Evolutionary conservation across 441 rosid species (phyloP).

Genomic region (Arabidopsis lyrata): DNA sequence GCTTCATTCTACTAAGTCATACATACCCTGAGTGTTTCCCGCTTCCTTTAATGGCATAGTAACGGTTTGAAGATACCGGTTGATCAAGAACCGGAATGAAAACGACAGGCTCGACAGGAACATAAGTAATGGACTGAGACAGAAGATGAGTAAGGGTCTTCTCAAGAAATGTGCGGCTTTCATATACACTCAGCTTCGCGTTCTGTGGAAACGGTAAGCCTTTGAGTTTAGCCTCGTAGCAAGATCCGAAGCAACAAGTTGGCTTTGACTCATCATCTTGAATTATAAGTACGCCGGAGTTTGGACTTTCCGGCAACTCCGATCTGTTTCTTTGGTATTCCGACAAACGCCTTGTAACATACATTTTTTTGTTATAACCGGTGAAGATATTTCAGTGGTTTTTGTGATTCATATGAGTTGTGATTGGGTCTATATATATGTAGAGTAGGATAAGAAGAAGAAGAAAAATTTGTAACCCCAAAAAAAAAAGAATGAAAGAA

Average conservation of each 20-base stretch:
- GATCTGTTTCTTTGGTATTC: slow-evolving; percentile 51
- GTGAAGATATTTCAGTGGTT: neutral
- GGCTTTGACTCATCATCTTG: slow-evolving; percentile 60
- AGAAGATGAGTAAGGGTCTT: too few species aligned
- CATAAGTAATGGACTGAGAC: too few species aligned
- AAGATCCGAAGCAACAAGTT: slow-evolving; percentile 59
- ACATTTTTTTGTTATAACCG: slow-evolving; percentile 46
- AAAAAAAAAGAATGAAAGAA: neutral
- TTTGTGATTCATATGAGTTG: neutral
- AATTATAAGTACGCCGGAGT: slow-evolving; percentile 59
- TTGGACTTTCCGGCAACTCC: slow-evolving; percentile 58
- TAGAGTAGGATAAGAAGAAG: neutral
- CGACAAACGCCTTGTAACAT: slow-evolving; percentile 65
- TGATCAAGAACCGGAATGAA: slow-evolving; percentile 65
- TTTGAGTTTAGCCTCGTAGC: slow-evolving; percentile 32
- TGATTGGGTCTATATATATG: slow-evolving; percentile 22
- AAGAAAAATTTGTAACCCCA: neutral
- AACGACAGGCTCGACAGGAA: neutral
- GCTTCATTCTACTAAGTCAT: neutral
- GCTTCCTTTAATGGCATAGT: slow-evolving; percentile 50
- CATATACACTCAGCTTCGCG: slow-evolving; percentile 28
- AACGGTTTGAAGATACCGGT: slow-evolving; percentile 59
- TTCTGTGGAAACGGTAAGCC: slow-evolving; percentile 69
- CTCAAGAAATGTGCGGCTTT: too few species aligned
- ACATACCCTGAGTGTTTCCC: slow-evolving; percentile 63